Base-by-base conservation (phyloP, 2,329 filamentous ascomycete species). In the Ceratocystis destructans region DNA sequence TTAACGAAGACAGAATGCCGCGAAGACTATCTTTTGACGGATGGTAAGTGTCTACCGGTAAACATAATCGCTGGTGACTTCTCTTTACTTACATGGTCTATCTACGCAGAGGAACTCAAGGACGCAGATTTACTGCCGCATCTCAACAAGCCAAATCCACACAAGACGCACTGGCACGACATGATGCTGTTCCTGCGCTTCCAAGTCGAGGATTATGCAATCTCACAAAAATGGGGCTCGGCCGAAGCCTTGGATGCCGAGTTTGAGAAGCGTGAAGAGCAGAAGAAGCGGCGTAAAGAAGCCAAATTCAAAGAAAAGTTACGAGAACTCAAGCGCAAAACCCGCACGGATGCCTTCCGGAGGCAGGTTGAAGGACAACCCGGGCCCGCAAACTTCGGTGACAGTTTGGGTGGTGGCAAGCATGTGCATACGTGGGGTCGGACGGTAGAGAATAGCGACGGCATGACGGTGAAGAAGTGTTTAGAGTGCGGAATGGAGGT, bases 181-280 rank as follows among this genome's bases (percentile, higher is more conserved):
- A 99, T 99, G 94, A 96, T 96, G 87, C 82, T 99, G 1, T 99
- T 94, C 74, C 80, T 99, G 25, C 87, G 94, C 0, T 95, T 85
- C 68, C 94, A 99, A 73, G 89, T 99, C 1, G 94, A 99, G 73
- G 90, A 91, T 66, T 96, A 96, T 73, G 94, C 93, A 0, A 87
- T 97, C 71, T 84, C 82, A 1, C 85, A 84, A 70, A 96, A 96
- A 77, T 99, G 94, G 94, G 94, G 94, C 0, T 90, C 87, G 0
- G 77, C 89, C 0, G 91, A 94, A 72, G 88, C 87, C 0, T 77
- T 97, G 3, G 94, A 97, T 73, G 89, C 83, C 4, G 93, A 97
- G 76, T 97, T 94, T 71, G 89, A 88, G 74, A 83, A 83, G 69
- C 82, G 93, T 20, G 87, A 91, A 73, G 77, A 78, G 1, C 87